These are phyloP conservation scores for Boletus rubescentipes DNA, from an alignment of 768 basidiomycete species.

Conservation along the genomic window DNA sequence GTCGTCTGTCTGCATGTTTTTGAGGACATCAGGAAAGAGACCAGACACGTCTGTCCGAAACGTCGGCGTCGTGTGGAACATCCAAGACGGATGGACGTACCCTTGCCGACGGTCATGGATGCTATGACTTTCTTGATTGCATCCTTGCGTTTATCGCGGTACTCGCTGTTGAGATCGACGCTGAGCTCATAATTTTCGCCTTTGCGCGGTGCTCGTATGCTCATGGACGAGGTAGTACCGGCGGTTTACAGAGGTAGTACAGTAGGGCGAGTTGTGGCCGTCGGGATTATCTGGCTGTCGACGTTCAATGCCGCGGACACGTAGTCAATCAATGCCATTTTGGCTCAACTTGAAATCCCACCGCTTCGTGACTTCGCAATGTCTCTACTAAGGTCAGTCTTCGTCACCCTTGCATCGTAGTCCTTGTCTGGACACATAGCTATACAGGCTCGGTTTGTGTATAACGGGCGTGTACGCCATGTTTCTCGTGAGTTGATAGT, in stretches of 20 bases:
- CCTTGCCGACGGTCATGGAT: slow-evolving; percentile 99
- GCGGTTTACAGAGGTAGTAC: slow-evolving; percentile 1
- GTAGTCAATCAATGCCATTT: too few relatives aligned
- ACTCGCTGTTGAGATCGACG: slow-evolving; percentile 96
- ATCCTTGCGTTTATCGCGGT: slow-evolving; percentile 94
- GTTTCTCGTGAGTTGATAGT: slow-evolving; percentile 74
- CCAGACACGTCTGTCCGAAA: slow-evolving; percentile 73
- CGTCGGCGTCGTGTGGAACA: slow-evolving; percentile 7
- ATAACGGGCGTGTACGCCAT: slow-evolving; percentile 88
- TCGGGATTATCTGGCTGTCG: too few relatives aligned
- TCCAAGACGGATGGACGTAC: slow-evolving; percentile 38
- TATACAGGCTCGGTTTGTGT: slow-evolving; percentile 65
- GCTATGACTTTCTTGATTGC: slow-evolving; percentile 98
- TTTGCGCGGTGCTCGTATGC: slow-evolving; percentile 60
- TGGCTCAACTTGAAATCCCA: too few relatives aligned
- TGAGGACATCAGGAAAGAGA: slow-evolving; percentile 96
- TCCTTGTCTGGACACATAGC: background rate
- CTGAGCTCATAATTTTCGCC: slow-evolving; percentile 98
- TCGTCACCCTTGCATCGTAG: background rate
- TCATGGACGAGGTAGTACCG: slow-evolving; percentile 30
- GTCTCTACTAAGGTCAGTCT: slow-evolving; percentile 28
- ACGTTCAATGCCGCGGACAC: too few relatives aligned
- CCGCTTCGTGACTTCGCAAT: too few relatives aligned
- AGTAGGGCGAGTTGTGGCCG: background rate
- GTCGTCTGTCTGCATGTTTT: slow-evolving; percentile 99